Evolutionary conservation across 1,139 yeast species (phyloP), one percentile per base, ranked within the genome.

Genomic region (Komagataea norvegica): DNA sequence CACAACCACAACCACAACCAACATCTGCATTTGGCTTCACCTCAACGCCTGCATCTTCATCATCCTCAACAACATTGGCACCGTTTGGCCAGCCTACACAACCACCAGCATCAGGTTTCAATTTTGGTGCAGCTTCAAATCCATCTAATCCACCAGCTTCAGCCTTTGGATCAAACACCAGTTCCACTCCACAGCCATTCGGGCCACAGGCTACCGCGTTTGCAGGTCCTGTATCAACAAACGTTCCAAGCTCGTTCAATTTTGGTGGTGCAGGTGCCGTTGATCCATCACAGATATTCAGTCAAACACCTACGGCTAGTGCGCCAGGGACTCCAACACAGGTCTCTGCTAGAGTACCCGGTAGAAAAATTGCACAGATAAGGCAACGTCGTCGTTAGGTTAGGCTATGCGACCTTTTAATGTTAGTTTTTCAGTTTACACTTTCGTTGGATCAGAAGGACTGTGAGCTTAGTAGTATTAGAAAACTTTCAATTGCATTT

Each of bases 311-410:
- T 11, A 34, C 41, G 3, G 42, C 42, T 25, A 31, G 22, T 22
- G 42, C 47, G 1, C 44, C 43, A 16, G 48, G 44, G 20, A 45
- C 47, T 5, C 48, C 55, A 8, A 33, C 48, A 8, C 39, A 36
- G 13, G 47, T 45, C 3, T 31, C 44, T n/a, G 42, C 43, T 13
- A 40, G 51, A 20, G 38, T 47, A 21, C 46, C 38, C 8, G 41
- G 54, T 3, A 48, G 57, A 47, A 52, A 34, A 29, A 43, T 54
- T 20, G 58, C 57, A 20, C 53, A 44, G 30, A 45, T 51, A 48
- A 51, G 58, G 41, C 24, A 34, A 14, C 54, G 56, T 40, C 54
- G 56, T 46, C 46, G 52, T 34, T 45, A 38, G 35, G 10, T 4
- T 28, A n/a, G 27, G 17, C 15, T 13, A 8, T 14, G 13, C n/a